Conservation (phyloP, 805 yeast species). For the Komagataella mondaviorum region DNA sequence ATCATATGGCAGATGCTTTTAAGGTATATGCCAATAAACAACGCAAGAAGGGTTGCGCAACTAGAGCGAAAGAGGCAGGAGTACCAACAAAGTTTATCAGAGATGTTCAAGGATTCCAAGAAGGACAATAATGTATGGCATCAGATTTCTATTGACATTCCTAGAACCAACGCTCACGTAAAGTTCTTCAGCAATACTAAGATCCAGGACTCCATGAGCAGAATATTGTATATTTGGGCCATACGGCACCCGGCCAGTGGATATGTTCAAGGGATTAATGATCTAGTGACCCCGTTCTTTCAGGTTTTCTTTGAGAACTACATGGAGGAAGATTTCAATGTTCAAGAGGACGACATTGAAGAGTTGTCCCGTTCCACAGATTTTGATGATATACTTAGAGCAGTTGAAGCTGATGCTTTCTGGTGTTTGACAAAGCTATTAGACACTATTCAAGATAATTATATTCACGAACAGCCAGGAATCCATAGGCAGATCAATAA, state of each 20-base stretch:
- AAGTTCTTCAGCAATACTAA: constrained; percentile 53
- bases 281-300: constrained; percentile 83
- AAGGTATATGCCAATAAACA: constrained; percentile 84
- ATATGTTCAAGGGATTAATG: constrained; percentile 95
- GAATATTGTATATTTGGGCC: constrained; percentile 85
- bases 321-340: constrained; percentile 26
- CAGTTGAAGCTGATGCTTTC: constrained; percentile 89
- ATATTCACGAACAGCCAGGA: constrained; percentile 97
- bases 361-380: constrained; percentile 26
- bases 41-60: constrained; percentile 57
- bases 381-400: constrained; percentile 36
- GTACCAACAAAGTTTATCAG: constrained; percentile 61
- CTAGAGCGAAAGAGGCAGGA: constrained; percentile 75
- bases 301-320: constrained; percentile 74
- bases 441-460: constrained; percentile 93
- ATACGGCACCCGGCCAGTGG: constrained; percentile 96
- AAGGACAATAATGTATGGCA: constrained; percentile 81
- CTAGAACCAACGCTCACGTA: constrained; percentile 82
- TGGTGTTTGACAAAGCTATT: constrained; percentile 90
- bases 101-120: constrained; percentile 35
- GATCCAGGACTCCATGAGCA: constrained; percentile 70
- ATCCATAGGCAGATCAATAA: constrained; percentile 83
- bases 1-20: constrained; percentile 79
- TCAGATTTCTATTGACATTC: constrained; percentile 89
- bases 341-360: constrained; percentile 51